These are phyloP conservation scores for Rhytidhysteron rufulum DNA, from an alignment of 2,329 filamentous ascomycete genomes.

Conservation along the genomic window DNA sequence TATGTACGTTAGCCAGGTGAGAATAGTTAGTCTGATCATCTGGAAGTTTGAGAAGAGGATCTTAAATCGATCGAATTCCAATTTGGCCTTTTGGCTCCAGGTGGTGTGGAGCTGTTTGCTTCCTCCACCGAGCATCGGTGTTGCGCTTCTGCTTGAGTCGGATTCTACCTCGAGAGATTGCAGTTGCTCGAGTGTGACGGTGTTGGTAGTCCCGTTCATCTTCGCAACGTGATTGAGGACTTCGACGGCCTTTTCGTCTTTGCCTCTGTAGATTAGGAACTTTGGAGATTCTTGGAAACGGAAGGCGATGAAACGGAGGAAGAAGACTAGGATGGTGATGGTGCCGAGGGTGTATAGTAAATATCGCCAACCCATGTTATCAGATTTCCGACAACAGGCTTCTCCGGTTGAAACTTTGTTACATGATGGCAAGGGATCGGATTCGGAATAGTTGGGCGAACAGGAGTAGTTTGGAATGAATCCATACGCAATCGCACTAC, in stretches of 20 bases:
- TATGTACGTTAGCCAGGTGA: no score
- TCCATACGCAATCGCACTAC: slow-evolving; percentile 50
- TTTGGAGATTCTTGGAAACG: slow-evolving; percentile 58
- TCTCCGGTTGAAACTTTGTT: slow-evolving; percentile 25
- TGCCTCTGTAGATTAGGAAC: slow-evolving; percentile 52
- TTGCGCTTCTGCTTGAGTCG: slow-evolving; percentile 14
- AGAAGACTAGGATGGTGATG: slow-evolving; percentile 42
- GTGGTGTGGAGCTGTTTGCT: slow-evolving; percentile 26
- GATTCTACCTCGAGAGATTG: slow-evolving; percentile 31
- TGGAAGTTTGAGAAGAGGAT: no score
- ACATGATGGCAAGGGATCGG: slow-evolving; percentile 44
- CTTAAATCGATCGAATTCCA: slow-evolving; percentile 42
- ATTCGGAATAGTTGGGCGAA: slow-evolving; percentile 48
- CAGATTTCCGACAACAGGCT: slow-evolving; percentile 33
- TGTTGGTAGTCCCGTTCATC: slow-evolving; percentile 36
- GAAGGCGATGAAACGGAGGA: slow-evolving; percentile 53
- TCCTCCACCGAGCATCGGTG: slow-evolving; percentile 28
- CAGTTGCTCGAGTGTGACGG: slow-evolving; percentile 33
- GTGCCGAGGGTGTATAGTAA: slow-evolving; percentile 39
- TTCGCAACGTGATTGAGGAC: slow-evolving; percentile 43
- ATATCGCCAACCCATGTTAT: slow-evolving; percentile 47
- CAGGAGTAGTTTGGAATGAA: slow-evolving; percentile 52
- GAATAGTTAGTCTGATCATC: no score
- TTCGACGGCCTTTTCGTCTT: slow-evolving; percentile 50
- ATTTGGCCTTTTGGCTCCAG: slow-evolving; percentile 30